phyloP scores from a whole-genome alignment of 1,284 basidiomycete genomes.

The Leccinum variabile region DNA sequence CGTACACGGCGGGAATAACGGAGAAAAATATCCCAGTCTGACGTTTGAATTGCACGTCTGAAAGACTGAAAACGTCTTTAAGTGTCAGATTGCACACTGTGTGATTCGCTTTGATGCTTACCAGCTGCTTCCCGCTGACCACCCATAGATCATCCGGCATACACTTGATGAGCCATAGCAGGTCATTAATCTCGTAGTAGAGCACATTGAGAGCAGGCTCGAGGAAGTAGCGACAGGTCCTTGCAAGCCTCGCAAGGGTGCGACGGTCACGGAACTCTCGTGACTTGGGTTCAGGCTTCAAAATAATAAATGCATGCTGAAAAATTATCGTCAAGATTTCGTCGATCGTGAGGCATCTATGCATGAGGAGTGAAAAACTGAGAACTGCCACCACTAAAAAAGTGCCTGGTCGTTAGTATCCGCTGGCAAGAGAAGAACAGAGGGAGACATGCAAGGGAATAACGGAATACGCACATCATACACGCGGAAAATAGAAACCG shows the following conservation, averaged over 20 bases:
- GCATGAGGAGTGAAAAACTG: slow-evolving; percentile 27
- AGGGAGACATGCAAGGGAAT: neutral
- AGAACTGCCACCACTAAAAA: slow-evolving; percentile 19
- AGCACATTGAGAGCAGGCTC: slow-evolving; percentile 36
- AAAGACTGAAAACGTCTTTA: slow-evolving; percentile 18
- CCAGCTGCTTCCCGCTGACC: slow-evolving; percentile 35
- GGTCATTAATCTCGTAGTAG: slow-evolving; percentile 35
- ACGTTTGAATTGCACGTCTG: slow-evolving; percentile 22
- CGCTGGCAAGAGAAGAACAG: neutral
- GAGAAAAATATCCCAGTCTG: slow-evolving; percentile 34
- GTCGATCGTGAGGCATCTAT: slow-evolving; percentile 34
- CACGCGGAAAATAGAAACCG: slow-evolving; percentile 23
- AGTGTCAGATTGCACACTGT: slow-evolving; percentile 11
- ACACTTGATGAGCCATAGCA: slow-evolving; percentile 35
- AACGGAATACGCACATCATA: slow-evolving; percentile 25
- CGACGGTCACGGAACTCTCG: slow-evolving; percentile 29
- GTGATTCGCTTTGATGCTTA: slow-evolving; percentile 10
- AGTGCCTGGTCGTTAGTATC: slow-evolving; percentile 7
- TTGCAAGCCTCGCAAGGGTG: slow-evolving; percentile 35
- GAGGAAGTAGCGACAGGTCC: slow-evolving; percentile 33
- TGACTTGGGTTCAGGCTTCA: slow-evolving; percentile 32
- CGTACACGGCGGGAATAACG: slow-evolving; percentile 32
- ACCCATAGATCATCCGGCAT: slow-evolving; percentile 34
- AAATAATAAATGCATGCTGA: slow-evolving; percentile 31
- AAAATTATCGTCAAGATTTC: slow-evolving; percentile 34